phyloP scores from a whole-genome alignment of 2,329 filamentous ascomycete species.

The Fusarium dimerum region DNA sequence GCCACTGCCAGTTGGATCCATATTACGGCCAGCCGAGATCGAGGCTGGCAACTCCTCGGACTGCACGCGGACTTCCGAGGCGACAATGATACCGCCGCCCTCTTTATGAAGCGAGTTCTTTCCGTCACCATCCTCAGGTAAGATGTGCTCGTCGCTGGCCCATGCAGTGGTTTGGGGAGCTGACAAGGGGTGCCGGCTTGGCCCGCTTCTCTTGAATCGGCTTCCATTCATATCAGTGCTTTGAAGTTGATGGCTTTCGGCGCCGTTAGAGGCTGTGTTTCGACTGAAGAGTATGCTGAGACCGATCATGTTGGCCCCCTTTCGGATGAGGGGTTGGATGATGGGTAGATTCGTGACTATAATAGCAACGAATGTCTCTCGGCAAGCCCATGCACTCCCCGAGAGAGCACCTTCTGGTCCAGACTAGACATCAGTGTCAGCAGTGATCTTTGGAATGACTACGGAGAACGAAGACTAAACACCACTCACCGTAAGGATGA shows the following conservation, averaged over 20 bases:
- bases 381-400: constrained; percentile 35
- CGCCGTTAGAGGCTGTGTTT: constrained; percentile 13
- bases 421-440: constrained; percentile 3
- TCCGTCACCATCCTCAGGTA: constrained; percentile 9
- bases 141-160: constrained; percentile 25
- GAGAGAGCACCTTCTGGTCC: constrained; percentile 20
- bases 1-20: constrained; percentile 11
- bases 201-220: constrained; percentile 11
- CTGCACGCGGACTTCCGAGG: constrained; percentile 21
- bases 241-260: constrained; percentile 21
- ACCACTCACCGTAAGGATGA: constrained; percentile 15
- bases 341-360: constrained; percentile 37
- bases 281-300: constrained; percentile 20
- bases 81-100: constrained; percentile 15
- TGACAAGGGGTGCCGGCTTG: constrained; percentile 7
- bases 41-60: constrained; percentile 9
- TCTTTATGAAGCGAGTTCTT: constrained; percentile 1
- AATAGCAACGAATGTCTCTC: constrained; percentile 42
- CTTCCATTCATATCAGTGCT: constrained; percentile 16
- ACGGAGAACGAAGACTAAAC: too few relatives aligned
- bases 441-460: not conserved
- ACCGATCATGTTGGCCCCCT: constrained; percentile 21
- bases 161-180: constrained; percentile 18
- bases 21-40: not conserved
- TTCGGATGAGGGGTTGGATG: constrained; percentile 19